Percentiles rank a stretch among this genome's conserved stretches.
phyloP scores from a whole-genome alignment of 2,329 filamentous ascomycete species.

The Xylaria hypoxylon region DNA sequence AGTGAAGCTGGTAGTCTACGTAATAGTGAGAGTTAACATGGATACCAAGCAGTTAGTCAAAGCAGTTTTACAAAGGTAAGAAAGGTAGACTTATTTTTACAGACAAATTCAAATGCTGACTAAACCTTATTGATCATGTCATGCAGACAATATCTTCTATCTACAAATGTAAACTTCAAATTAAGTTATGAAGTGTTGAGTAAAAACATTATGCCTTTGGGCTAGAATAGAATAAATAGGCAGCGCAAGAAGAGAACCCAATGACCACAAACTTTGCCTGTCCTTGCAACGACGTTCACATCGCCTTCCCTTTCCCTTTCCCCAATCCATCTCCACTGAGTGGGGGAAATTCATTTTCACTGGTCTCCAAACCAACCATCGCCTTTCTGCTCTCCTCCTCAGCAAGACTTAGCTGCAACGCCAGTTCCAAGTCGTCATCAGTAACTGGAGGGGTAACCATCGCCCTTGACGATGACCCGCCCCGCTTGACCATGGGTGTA shows the following conservation, averaged over 20 bases:
- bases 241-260: conserved; percentile 13
- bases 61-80: no score
- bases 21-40: no score
- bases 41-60: no score
- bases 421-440: conserved; percentile 71
- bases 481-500: conserved; percentile 50
- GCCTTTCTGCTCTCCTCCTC: conserved; percentile 60
- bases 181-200: not conserved
- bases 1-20: no score
- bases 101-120: no score
- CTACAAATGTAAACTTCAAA: not conserved
- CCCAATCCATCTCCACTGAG: conserved; percentile 41
- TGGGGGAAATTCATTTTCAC: conserved; percentile 48
- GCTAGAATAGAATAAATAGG: conserved; percentile 32
- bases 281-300: conserved; percentile 9
- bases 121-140: no score
- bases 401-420: conserved; percentile 69
- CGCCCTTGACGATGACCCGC: conserved; percentile 38
- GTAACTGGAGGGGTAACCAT: conserved; percentile 42
- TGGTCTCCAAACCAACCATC: conserved; percentile 29
- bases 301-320: conserved; percentile 45
- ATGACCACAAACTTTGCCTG: not conserved
- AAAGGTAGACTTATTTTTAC: no score
- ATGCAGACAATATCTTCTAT: no score
- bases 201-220: conserved; percentile 24